phyloP scores from a whole-genome alignment of 1,139 yeast genomes.

The Taiozyma sp. region DNA sequence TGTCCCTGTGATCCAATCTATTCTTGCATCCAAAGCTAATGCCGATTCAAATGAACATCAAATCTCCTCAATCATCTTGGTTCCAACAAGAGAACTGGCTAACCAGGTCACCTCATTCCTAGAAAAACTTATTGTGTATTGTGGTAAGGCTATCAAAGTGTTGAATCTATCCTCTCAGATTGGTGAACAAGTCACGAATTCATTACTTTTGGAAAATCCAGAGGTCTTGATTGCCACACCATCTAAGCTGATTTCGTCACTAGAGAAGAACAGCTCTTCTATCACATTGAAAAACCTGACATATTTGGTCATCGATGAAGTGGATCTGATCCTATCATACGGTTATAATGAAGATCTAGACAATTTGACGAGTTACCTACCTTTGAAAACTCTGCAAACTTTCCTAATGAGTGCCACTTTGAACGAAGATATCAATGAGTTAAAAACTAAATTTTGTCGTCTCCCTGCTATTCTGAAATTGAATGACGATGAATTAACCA shows the following conservation, averaged over 20 bases:
- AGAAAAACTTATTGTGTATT: constrained; percentile 60
- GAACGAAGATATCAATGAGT: constrained; percentile 73
- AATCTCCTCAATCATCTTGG: constrained; percentile 52
- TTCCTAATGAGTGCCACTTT: constrained; percentile 96
- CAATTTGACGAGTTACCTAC: constrained; percentile 56
- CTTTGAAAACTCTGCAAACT: constrained; percentile 74
- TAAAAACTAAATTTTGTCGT: constrained; percentile 76
- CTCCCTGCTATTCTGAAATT: constrained; percentile 80
- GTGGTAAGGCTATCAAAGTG: constrained; percentile 60
- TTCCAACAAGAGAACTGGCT: constrained; percentile 82
- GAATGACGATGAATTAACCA: constrained; percentile 54
- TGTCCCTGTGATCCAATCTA: constrained; percentile 69
- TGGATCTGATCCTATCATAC: constrained; percentile 83
- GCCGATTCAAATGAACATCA: constrained; percentile 23
- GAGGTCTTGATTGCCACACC: constrained; percentile 88
- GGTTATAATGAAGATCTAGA: constrained; percentile 86
- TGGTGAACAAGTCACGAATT: constrained; percentile 65
- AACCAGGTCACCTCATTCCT: constrained; percentile 75
- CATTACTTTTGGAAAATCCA: constrained; percentile 69
- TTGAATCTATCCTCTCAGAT: constrained; percentile 71
- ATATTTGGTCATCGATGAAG: constrained; percentile 89
- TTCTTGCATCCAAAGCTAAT: constrained; percentile 38
- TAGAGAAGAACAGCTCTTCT: constrained; percentile 38
- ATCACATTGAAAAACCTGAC: constrained; percentile 49
- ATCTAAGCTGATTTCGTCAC: constrained; percentile 57